Conservation (phyloP, 148 eudicot species). For the Suaeda aralocaspica region DNA sequence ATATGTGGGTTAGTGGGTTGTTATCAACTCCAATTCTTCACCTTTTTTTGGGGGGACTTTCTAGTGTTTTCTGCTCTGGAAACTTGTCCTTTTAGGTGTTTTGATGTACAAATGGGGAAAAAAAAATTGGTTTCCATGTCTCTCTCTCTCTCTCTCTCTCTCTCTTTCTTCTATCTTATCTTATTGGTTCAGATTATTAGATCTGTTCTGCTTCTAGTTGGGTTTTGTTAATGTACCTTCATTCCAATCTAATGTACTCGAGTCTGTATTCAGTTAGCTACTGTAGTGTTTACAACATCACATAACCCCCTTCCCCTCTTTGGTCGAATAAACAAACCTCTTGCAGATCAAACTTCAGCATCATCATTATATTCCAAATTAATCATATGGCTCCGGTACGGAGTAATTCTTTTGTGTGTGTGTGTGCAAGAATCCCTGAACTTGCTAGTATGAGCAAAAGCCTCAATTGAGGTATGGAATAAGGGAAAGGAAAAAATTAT, state of each 20-base stretch:
- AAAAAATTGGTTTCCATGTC: not conserved
- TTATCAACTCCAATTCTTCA: conserved; percentile 19
- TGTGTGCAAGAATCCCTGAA: not conserved
- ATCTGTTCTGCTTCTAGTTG: conserved; percentile 24
- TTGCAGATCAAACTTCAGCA: not conserved
- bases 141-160: not conserved
- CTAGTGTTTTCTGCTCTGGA: conserved; percentile 13
- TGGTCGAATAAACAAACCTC: not conserved
- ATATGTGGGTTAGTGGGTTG: conserved; percentile 26
- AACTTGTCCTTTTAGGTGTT: conserved; percentile 29
- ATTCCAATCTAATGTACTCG: conserved; percentile 21
- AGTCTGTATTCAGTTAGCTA: conserved; percentile 17
- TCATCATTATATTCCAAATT: not conserved
- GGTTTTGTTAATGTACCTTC: conserved; percentile 23
- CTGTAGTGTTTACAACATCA: not conserved
- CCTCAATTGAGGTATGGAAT: too few relatives aligned
- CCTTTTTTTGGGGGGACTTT: conserved; percentile 18
- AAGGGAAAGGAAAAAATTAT: too few relatives aligned
- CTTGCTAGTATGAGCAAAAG: too few relatives aligned
- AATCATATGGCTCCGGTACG: not conserved
- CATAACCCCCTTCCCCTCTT: not conserved
- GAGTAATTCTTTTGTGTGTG: too few relatives aligned
- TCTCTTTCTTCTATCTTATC: not conserved
- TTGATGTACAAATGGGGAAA: conserved; percentile 24
- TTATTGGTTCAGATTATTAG: conserved; percentile 16